Evolutionary conservation across 1,139 yeast species (phyloP).

Genomic region (Magnusiomyces tetraspermus): DNA sequence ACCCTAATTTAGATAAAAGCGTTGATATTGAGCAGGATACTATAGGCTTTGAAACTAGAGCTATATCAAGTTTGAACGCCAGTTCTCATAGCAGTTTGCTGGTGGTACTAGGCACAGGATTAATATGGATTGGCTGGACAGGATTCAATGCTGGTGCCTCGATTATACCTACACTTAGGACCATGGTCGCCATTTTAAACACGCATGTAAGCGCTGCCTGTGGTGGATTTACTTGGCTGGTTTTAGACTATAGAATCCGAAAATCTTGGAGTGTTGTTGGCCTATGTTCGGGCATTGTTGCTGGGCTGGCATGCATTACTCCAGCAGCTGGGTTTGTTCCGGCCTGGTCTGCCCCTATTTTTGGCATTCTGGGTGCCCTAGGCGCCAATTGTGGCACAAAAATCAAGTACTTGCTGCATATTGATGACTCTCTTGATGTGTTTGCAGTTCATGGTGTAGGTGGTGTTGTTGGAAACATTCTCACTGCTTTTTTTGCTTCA

Average conservation of each 20-base stretch:
- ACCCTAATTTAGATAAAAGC: no score
- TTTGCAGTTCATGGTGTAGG: conserved; percentile 34
- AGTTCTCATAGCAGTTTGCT: conserved; percentile 27
- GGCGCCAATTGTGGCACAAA: conserved; percentile 33
- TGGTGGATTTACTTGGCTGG: conserved; percentile 32
- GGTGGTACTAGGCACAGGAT: conserved; percentile 47
- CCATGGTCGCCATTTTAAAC: conserved; percentile 35
- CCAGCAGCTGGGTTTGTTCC: conserved; percentile 36
- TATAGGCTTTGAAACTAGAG: not conserved
- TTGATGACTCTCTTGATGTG: conserved; percentile 34
- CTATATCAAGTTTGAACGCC: conserved; percentile 19
- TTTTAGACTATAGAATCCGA: conserved; percentile 26
- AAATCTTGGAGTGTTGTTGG: conserved; percentile 33
- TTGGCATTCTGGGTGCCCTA: conserved; percentile 31
- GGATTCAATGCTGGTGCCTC: conserved; percentile 84
- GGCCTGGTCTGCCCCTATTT: conserved; percentile 30
- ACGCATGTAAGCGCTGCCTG: conserved; percentile 29
- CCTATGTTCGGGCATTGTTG: conserved; percentile 35
- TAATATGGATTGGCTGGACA: conserved; percentile 71
- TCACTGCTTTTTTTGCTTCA: conserved; percentile 31
- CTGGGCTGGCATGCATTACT: conserved; percentile 35
- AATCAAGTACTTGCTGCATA: conserved; percentile 29
- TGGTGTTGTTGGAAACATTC: conserved; percentile 30
- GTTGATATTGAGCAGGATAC: not conserved
- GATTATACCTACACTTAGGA: conserved; percentile 43